Percentiles rank a stretch among this genome's conserved stretches.
These are phyloP conservation scores for Aspergillus intermedius DNA, from an alignment of 2,329 filamentous ascomycete genomes.

Conservation along the genomic window DNA sequence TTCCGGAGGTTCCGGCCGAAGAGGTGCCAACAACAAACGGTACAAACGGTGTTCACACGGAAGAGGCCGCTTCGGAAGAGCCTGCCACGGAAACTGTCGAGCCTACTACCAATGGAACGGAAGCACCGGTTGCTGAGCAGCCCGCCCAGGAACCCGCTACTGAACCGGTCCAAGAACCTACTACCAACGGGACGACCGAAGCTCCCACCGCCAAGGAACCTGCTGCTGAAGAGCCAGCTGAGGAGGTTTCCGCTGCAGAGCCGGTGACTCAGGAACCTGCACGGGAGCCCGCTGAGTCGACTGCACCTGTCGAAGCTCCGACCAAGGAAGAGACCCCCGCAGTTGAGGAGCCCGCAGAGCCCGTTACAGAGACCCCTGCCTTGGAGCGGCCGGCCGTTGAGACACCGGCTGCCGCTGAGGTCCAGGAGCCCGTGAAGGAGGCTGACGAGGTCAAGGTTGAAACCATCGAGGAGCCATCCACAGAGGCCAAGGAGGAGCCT, in stretches of 20 bases:
- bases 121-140: constrained; percentile 5
- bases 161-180: constrained; percentile 6
- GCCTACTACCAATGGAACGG: constrained; percentile 5
- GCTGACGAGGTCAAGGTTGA: background rate
- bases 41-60: constrained; percentile 2
- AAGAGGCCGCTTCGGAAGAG: constrained; percentile 4
- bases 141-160: constrained; percentile 6
- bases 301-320: constrained; percentile 3
- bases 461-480: constrained; percentile 1
- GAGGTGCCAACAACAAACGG: constrained; percentile 1
- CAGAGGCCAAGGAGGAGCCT: background rate
- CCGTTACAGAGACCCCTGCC: constrained; percentile 1
- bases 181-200: constrained; percentile 1
- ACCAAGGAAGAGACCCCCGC: constrained; percentile 2
- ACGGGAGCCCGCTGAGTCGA: constrained; percentile 7
- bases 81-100: constrained; percentile 2
- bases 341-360: constrained; percentile 3
- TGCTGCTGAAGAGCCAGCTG: constrained; percentile 6
- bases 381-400: background rate
- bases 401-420: constrained; percentile 1
- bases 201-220: constrained; percentile 1
- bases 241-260: constrained; percentile 1
- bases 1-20: background rate
- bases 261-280: background rate
- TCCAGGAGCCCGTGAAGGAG: no score